These are phyloP conservation scores for Cordyceps farinosa DNA, from an alignment of 2,329 filamentous ascomycete genomes.

Conservation along the genomic window DNA sequence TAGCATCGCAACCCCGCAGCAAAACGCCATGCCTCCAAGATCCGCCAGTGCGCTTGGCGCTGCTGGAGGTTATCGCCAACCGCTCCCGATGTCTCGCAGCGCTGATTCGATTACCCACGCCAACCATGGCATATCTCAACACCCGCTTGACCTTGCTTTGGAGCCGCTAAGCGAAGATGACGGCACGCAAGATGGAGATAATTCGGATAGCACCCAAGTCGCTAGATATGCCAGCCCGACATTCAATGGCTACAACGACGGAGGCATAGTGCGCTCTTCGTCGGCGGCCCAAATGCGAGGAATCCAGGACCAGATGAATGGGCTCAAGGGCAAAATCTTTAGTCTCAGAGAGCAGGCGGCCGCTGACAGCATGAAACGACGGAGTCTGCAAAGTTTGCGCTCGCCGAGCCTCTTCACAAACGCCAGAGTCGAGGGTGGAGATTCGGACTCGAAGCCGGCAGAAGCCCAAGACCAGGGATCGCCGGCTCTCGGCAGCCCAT, in stretches of 20 bases:
- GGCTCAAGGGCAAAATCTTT: slow-evolving; percentile 80
- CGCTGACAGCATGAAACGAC: slow-evolving; percentile 72
- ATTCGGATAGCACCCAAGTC: slow-evolving; percentile 32
- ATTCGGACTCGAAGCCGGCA: slow-evolving; percentile 21
- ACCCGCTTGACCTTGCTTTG: slow-evolving; percentile 42
- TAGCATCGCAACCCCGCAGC: slow-evolving; percentile 22
- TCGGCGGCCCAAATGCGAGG: slow-evolving; percentile 71
- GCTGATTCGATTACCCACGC: slow-evolving; percentile 36
- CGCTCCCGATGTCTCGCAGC: slow-evolving; percentile 42
- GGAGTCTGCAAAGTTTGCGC: slow-evolving; percentile 71
- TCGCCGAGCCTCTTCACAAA: slow-evolving; percentile 77
- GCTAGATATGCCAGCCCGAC: slow-evolving; percentile 44
- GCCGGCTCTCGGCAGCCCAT: slow-evolving; percentile 17
- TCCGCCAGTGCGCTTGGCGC: slow-evolving; percentile 63
- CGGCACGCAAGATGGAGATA: slow-evolving; percentile 29
- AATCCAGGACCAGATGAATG: slow-evolving; percentile 80
- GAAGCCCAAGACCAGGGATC: slow-evolving; percentile 19
- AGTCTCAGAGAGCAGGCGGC: slow-evolving; percentile 73
- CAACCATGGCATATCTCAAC: slow-evolving; percentile 37
- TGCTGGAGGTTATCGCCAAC: slow-evolving; percentile 55
- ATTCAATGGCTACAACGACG: slow-evolving; percentile 39
- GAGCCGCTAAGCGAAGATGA: slow-evolving; percentile 55
- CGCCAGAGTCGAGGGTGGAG: slow-evolving; percentile 41
- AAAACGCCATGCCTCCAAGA: slow-evolving; percentile 43
- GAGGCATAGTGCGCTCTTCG: slow-evolving; percentile 58